Evolutionary conservation across 345 rosid genomes (phyloP).

Genomic region (Sonneratia caseolaris): DNA sequence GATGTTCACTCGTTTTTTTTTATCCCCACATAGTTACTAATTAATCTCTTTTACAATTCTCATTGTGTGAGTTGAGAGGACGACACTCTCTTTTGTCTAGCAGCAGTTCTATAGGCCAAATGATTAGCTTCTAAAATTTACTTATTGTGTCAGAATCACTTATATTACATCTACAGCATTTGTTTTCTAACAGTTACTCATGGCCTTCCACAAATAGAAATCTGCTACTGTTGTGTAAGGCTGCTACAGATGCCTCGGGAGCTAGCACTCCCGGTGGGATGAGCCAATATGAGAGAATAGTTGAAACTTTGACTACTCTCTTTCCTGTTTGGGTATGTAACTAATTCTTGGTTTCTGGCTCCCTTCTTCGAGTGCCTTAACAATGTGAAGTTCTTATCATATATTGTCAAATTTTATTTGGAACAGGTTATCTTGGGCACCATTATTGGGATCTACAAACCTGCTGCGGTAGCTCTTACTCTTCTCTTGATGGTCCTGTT

Average conservation of each 20-base stretch:
- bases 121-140: no score
- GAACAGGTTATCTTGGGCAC: constrained; percentile 81
- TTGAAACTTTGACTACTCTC: constrained; percentile 80
- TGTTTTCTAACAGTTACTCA: constrained; percentile 7
- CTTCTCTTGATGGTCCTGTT: constrained; percentile 5
- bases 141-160: no score
- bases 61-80: no score
- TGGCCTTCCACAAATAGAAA: no score
- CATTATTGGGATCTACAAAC: constrained; percentile 80
- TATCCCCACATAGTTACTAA: no score
- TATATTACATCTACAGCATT: no score
- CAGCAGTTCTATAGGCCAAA: no score
- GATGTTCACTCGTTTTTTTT: no score
- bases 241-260: constrained; percentile 31
- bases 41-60: no score
- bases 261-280: constrained; percentile 45
- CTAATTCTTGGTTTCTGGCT: not conserved
- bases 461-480: constrained; percentile 53
- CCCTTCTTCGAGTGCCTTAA: not conserved
- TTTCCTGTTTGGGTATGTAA: constrained; percentile 80
- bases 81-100: no score
- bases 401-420: not conserved
- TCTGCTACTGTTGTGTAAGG: no score
- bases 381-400: not conserved
- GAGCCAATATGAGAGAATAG: constrained; percentile 65